These are phyloP conservation scores for Yamagishiella unicocca DNA, from an alignment of 139 green algal genomes.

Conservation along the genomic window DNA sequence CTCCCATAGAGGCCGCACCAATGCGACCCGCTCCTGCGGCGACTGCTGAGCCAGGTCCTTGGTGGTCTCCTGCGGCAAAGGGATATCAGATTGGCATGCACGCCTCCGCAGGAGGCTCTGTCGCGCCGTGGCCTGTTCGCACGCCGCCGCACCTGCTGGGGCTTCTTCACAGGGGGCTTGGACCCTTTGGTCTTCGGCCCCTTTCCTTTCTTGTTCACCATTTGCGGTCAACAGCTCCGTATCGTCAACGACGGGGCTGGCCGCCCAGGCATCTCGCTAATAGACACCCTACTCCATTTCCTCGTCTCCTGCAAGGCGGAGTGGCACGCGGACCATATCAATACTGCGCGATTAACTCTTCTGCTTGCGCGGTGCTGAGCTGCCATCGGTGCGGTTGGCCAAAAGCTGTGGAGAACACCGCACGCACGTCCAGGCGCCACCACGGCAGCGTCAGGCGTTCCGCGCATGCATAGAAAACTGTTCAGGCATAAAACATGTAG, in stretches of 20 bases:
- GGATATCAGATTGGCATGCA: background rate
- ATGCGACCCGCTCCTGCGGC: conserved; percentile 78
- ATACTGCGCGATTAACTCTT: no score
- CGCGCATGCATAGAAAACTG: no score
- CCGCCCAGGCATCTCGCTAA: conserved; percentile 35
- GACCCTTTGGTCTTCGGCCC: conserved; percentile 46
- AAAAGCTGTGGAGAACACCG: no score
- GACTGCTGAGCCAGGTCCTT: conserved; percentile 28
- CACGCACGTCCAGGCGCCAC: no score
- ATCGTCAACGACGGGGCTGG: conserved; percentile 15
- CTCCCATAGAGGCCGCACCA: conserved; percentile 84
- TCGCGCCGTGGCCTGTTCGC: background rate
- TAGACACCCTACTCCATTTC: conserved; percentile 14
- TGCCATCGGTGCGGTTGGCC: no score
- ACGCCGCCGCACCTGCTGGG: conserved; percentile 33
- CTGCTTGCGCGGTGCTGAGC: no score
- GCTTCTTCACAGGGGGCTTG: conserved; percentile 51
- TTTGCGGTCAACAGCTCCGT: conserved; percentile 13
- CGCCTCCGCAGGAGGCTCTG: conserved; percentile 1
- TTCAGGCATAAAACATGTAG: no score
- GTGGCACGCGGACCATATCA: no score
- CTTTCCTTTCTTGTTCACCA: conserved; percentile 52
- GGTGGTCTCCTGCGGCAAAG: background rate
- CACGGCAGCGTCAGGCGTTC: no score
- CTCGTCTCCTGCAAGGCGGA: background rate